Conservation (phyloP, 1,139 yeast species). For the Petasospora fabianii region DNA sequence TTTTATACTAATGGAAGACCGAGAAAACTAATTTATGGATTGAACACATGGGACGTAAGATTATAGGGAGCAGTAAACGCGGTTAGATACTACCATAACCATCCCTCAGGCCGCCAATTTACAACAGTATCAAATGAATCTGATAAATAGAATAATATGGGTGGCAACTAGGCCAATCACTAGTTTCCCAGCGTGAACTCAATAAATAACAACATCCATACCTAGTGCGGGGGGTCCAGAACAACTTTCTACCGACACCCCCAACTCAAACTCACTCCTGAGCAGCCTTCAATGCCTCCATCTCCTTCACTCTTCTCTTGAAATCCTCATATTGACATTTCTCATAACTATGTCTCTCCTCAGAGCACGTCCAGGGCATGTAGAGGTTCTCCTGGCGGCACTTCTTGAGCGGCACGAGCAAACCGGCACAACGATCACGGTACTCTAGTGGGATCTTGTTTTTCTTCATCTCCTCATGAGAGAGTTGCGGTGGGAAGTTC, state of each 20-base stretch:
- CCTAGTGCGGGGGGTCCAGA: neutral
- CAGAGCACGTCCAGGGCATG: conserved; percentile 69
- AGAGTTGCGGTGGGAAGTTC: conserved; percentile 39
- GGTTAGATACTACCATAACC: too few relatives aligned
- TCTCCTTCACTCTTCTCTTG: conserved; percentile 74
- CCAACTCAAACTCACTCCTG: neutral
- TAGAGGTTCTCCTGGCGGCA: conserved; percentile 53
- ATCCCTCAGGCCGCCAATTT: too few relatives aligned
- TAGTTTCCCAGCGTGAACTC: too few relatives aligned
- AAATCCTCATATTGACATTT: conserved; percentile 83
- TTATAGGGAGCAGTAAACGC: too few relatives aligned
- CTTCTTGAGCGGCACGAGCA: conserved; percentile 62
- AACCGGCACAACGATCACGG: conserved; percentile 83
- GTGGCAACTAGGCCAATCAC: too few relatives aligned
- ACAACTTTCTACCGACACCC: neutral
- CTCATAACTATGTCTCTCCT: conserved; percentile 81
- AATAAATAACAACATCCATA: too few relatives aligned
- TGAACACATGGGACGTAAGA: too few relatives aligned
- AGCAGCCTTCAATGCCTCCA: conserved; percentile 44
- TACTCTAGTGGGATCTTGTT: conserved; percentile 76
- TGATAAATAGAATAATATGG: too few relatives aligned
- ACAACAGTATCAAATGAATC: too few relatives aligned
- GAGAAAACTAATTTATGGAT: too few relatives aligned
- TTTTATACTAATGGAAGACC: too few relatives aligned
- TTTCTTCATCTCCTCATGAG: conserved; percentile 82